Base-by-base conservation (phyloP, 768 basidiomycete genomes). In the Mycena rebaudengoi region DNA sequence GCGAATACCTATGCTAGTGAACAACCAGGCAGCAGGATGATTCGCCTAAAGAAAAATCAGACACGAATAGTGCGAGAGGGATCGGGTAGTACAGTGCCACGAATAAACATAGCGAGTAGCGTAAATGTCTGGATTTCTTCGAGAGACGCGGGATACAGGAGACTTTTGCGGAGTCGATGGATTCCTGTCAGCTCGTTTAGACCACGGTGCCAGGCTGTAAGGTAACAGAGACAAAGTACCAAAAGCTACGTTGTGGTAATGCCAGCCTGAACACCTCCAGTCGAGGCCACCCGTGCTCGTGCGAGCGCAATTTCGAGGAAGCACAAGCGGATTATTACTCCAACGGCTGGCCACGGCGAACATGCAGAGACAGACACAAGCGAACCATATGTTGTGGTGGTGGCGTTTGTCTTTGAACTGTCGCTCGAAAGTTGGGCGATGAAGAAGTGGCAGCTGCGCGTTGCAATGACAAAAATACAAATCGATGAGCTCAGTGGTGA, bases 281-380 rank as follows among this genome's bases (percentile, higher is more conserved):
- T 83, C 78, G 21, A 69, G 59, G 13, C 75, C 76, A 30, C 76
- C 79, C 21, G 69, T 25, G 59, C 70, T 32, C 66, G 64, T 52
- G 60, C 59, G 28, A 51, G 67, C 41, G 64, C 71, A 66, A 50
- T 71, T 59, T 64, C 72, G 62, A 44, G 73, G 77, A 37, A 88
- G 70, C 8, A 91, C 86, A 12, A 91, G 82, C 6, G 81, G 78
- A 70, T 93, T 88, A 52, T 87, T 78, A 62, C 85, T 81, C 83
- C 85, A 92, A 44, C 89, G 83, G 48, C 89, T 86, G 2, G 87
- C 90, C 29, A 90, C 80, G 18, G 93, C 91, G 73, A 92, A 91
- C 1, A 94, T 52, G 33, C 83, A 74, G 44, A 91, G 73, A 65
- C 89, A 89, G 7, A 90, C 79, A 49, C 81, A 80, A 7, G 83